These are phyloP conservation scores for Globisporangium echinulatum DNA, from an alignment of 352 stramenopile genomes.

Conservation along the genomic window DNA sequence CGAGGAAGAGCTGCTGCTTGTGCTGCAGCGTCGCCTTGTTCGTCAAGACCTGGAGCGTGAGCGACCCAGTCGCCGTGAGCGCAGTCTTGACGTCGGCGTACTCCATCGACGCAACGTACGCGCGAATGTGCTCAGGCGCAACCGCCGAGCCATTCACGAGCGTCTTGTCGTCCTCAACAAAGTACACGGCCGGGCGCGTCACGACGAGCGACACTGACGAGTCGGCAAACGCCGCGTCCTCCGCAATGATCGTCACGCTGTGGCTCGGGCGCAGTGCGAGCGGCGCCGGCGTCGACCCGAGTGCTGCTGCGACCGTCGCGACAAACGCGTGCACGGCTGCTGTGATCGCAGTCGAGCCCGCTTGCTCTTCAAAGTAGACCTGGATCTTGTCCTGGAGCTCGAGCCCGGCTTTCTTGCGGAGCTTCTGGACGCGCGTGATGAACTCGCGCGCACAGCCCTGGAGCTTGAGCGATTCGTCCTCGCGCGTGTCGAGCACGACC, in stretches of 20 bases:
- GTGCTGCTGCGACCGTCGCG: slow-evolving; percentile 42
- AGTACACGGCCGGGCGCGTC: slow-evolving; percentile 66
- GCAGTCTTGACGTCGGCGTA: slow-evolving; percentile 72
- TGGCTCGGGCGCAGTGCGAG: slow-evolving; percentile 48
- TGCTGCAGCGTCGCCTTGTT: slow-evolving; percentile 44
- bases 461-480: slow-evolving; percentile 94
- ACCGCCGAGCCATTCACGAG: slow-evolving; percentile 37
- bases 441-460: slow-evolving; percentile 94
- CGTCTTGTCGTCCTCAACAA: slow-evolving; percentile 32
- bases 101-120: slow-evolving; percentile 74
- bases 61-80: slow-evolving; percentile 20
- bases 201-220: slow-evolving; percentile 65
- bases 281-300: slow-evolving; percentile 59
- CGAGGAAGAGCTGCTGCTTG: slow-evolving; percentile 65
- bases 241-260: slow-evolving; percentile 62
- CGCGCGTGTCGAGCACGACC: slow-evolving; percentile 93
- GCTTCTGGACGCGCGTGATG: slow-evolving; percentile 97
- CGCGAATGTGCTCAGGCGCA: slow-evolving; percentile 42
- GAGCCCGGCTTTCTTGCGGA: slow-evolving; percentile 95
- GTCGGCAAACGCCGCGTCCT: slow-evolving; percentile 64
- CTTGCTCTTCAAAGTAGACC: slow-evolving; percentile 90
- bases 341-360: slow-evolving; percentile 48
- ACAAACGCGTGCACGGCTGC: slow-evolving; percentile 54
- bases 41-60: slow-evolving; percentile 38
- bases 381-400: slow-evolving; percentile 95